These are phyloP conservation scores for Cunninghamia lanceolata DNA, from an alignment of 75 land plant genomes.

Conservation along the genomic window DNA sequence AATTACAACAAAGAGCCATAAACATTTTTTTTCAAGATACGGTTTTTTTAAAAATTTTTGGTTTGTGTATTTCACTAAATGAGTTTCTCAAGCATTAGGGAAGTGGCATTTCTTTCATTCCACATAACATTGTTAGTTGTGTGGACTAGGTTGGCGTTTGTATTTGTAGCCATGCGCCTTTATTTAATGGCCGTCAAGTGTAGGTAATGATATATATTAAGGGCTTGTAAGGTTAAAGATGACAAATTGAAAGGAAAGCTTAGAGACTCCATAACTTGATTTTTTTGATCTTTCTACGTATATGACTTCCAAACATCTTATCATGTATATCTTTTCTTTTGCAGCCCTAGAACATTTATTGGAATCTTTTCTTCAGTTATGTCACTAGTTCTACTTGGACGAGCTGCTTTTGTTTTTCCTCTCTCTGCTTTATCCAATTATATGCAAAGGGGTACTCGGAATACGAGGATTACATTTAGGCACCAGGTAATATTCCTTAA, in stretches of 20 bases:
- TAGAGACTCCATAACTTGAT: neutral
- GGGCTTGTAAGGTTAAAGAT: neutral
- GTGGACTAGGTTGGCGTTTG: neutral
- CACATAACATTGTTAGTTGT: neutral
- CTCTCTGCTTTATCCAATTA: slow-evolving; percentile 62
- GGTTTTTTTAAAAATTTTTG: neutral
- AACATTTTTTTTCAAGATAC: neutral
- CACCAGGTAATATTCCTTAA: slow-evolving; percentile 45
- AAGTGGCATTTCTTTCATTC: neutral
- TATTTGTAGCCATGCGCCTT: neutral
- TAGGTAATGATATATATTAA: neutral
- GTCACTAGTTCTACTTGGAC: slow-evolving; percentile 47
- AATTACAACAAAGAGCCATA: neutral
- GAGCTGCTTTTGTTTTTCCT: slow-evolving; percentile 87
- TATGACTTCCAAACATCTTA: neutral
- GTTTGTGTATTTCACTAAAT: neutral
- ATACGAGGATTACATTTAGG: slow-evolving; percentile 39
- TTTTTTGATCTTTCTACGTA: neutral
- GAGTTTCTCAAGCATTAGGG: neutral
- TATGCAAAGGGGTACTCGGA: slow-evolving; percentile 25
- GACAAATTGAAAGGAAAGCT: neutral
- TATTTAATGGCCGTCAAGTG: neutral
- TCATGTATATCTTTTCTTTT: slow-evolving; percentile 1
- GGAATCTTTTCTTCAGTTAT: slow-evolving; percentile 35
- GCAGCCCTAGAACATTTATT: slow-evolving; percentile 37